Evolutionary conservation across 192 early-diverging fungal genomes (phyloP), one percentile per base, ranked within the genome.

Genomic region (Backusella luteola): DNA sequence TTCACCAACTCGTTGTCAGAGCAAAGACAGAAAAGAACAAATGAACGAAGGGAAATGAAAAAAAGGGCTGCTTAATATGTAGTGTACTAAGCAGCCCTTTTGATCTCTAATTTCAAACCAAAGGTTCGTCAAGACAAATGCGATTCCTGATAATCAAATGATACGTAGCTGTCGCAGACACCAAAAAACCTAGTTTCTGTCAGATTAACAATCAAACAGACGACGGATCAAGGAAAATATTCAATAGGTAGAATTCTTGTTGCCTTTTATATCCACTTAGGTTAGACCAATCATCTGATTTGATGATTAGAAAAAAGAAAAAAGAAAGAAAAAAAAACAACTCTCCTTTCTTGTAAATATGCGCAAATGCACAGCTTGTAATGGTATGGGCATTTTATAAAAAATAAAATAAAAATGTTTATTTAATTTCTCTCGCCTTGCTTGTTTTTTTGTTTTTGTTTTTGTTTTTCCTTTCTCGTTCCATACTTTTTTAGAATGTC

Each of bases 41-140:
- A 26, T 26, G 26, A 26, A 26, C 26, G 29, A 29, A 29, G 1
- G 29, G 29, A 29, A 29, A 29, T 29, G 29, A 29, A 29, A 29
- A 29, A 29, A 29, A 29, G 29, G 1, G 29, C 29, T 29, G 29
- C 1, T 29, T 29, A 29, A 29, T 29, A 29, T 1, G 0, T 1
- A 1, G 1, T 0, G 1, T 29, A 29, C 26, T 0, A 26, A 0
- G 0, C 0, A 0, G 0, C 0, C 26, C 0, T 26, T 0, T 26
- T 26, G 26, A 26, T 26, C 26, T 26, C 26, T 26, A 26, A 26
- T 26, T 26, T 26, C 26, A 26, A 26, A 26, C 26, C 26, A 26
- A 26, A 26, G 26, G 26, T 29, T 29, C 29, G 29, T 29, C 29
- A 29, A 29, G 29, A 29, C 29, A 29, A 29, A 29, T 29, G 29